These are phyloP conservation scores for Verticillium zaregamsianum DNA, from an alignment of 2,329 filamentous ascomycete genomes.

Conservation along the genomic window DNA sequence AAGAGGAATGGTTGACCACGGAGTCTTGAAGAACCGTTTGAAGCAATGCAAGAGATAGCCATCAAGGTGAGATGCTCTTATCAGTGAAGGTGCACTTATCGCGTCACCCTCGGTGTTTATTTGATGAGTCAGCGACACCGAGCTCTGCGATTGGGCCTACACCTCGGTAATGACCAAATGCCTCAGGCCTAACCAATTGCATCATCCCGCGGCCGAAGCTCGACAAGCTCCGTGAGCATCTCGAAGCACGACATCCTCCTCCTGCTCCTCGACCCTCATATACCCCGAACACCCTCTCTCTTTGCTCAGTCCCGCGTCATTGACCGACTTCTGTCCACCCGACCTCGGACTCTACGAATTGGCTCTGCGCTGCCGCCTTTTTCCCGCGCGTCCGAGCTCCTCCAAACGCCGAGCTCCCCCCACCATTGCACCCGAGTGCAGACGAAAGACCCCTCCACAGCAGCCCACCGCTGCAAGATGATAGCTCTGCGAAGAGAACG, in stretches of 20 bases:
- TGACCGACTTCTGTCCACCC: background rate
- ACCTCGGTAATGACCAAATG: background rate
- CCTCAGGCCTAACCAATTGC: conserved; percentile 2
- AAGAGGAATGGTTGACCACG: background rate
- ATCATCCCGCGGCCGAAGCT: conserved; percentile 4
- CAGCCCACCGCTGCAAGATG: background rate
- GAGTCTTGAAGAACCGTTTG: background rate
- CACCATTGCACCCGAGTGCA: background rate
- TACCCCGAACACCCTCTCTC: background rate
- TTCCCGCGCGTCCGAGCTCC: background rate
- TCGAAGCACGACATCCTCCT: background rate
- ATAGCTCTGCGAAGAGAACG: background rate
- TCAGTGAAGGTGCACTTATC: background rate
- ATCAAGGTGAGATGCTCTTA: background rate
- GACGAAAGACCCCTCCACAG: background rate
- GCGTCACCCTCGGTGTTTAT: background rate
- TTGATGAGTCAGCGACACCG: background rate
- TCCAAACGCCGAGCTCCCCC: background rate
- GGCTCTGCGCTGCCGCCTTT: background rate
- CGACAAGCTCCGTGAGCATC: background rate
- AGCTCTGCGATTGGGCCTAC: background rate
- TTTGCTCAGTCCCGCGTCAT: background rate
- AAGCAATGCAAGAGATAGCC: background rate
- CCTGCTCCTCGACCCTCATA: background rate
- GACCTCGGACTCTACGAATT: background rate